Evolutionary conservation across 345 rosid species (phyloP), one percentile per base, ranked within the genome.

Genomic region (Cardiospermum halicacabum): DNA sequence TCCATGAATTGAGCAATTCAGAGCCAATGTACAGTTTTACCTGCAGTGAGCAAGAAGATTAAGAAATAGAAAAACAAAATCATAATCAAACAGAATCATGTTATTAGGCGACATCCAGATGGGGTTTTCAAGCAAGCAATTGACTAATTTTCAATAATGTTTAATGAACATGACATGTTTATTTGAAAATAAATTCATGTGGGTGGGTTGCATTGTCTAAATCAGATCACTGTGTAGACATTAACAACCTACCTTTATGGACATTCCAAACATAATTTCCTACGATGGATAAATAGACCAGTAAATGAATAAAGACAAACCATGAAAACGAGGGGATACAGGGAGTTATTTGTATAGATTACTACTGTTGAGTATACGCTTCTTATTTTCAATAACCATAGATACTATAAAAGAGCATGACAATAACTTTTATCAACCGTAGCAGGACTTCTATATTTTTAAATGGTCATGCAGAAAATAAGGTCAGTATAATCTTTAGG

Each of bases 151-250:
- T 6, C 19, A 54, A 54, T 2, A n/a, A 42, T 40, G 15, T 16
- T 25, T 42, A 11, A 60, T 15, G 34, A 34, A 8, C 34, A 2
- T 22, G 48, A 34, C 47, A 25, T 22, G n/a, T 37, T 36, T 25
- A 10, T 36, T 51, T 51, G 15, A 24, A 50, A 51, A 21, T 15
- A n/a, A 36, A 22, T 49, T 22, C 28, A 16, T 25, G 3, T 64
- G 36, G 19, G 3, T 64, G 36, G 19, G 58, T 37, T 64, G 58
- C 18, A 56, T 36, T 24, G 49, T 64, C 58, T 25, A 40, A 34
- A 64, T 64, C 67, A 36, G 56, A 64, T 40, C 58, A 36, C 42
- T 7, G n/a, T 36, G 48, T 36, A 2, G 67, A 64, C 26, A 24
- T 10, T 36, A 36, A 64, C 67, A 13, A 49, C 58, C 49, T n/a